Evolutionary conservation across 2,329 filamentous ascomycete species (phyloP), one percentile per base, ranked within the genome.

Genomic region (Paraphoma sp.): DNA sequence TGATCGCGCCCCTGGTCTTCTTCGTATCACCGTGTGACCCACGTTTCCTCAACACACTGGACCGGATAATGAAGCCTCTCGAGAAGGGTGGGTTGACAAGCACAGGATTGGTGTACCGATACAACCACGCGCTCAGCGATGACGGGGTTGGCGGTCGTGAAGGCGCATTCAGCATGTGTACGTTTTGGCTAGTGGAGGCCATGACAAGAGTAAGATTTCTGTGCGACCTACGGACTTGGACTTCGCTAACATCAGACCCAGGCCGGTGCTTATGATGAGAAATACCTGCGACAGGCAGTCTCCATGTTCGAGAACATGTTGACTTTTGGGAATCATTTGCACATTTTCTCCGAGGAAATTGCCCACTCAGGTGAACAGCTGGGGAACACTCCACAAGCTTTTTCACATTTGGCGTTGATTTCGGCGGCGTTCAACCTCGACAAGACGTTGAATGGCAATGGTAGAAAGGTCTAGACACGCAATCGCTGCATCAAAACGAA

Each of bases 291-390:
- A 48, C 74, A 77, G 47, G 81, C 90, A 6, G 82, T 90, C 63
- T 89, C 85, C 63, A 80, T 92, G 42, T 93, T 93, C 65, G 89
- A 93, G 76, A 92, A 91, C 68, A 90, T 92, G 82, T 80, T 93
- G 23, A 84, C 84, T 61, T 93, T 92, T 77, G 86, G 87, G 1
- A 93, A 93, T 71, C 89, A 93, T 72, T 76, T 93, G 52, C 84
- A 84, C 65, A 92, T 93, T 85, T 92, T 92, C 73, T 91, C 87
- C 7, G 89, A 93, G 72, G 90, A 93, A 78, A 92, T 93, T 66
- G 85, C 89, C 5, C 81, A 88, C 51, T 87, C 84, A 49, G 90
- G 90, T 10, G 89, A 93, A 76, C 90, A 93, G 77, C 80, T 93
- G 56, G 90, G 90, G 1, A 93, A 93, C 69, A 92, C 89, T 14